phyloP scores from a whole-genome alignment of 176 grass and related monocot genomes.

The Hordeum marinum region DNA sequence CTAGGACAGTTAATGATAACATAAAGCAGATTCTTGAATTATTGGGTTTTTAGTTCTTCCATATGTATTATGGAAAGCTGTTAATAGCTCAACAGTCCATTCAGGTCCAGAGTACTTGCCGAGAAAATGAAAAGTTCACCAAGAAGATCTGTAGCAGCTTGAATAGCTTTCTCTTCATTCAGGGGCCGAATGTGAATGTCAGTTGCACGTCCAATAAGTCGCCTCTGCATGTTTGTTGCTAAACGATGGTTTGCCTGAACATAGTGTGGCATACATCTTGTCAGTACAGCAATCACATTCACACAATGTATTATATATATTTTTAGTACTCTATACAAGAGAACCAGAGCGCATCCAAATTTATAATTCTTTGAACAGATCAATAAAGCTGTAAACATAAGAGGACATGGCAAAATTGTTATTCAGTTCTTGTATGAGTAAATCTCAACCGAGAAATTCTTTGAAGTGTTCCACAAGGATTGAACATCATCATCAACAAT shows the following conservation, averaged over 20 bases:
- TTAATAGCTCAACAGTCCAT: neutral
- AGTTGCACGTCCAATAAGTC: slow-evolving; percentile 72
- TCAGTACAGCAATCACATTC: neutral
- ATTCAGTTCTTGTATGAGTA: neutral
- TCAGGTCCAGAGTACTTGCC: slow-evolving; percentile 18
- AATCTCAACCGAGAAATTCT: slow-evolving; percentile 5
- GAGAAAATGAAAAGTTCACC: slow-evolving; percentile 86
- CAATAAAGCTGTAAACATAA: neutral
- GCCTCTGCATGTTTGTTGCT: slow-evolving; percentile 86
- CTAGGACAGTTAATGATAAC: slow-evolving; percentile 6
- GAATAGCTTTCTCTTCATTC: slow-evolving; percentile 93
- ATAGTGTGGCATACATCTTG: slow-evolving; percentile 15
- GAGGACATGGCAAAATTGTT: neutral
- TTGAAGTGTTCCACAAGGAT: neutral
- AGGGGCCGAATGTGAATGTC: slow-evolving; percentile 69
- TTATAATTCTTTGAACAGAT: neutral
- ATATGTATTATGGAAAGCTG: neutral
- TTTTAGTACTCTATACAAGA: neutral
- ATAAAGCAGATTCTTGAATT: neutral
- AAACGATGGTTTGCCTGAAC: slow-evolving; percentile 80
- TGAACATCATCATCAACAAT: neutral
- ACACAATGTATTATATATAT: neutral
- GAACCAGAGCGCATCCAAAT: neutral
- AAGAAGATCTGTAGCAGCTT: slow-evolving; percentile 84
- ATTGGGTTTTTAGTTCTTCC: neutral